Evolutionary conservation across 1,284 basidiomycete genomes (phyloP), one percentile per base, ranked within the genome.

Genomic region (Cryptococcus maquisensis): DNA sequence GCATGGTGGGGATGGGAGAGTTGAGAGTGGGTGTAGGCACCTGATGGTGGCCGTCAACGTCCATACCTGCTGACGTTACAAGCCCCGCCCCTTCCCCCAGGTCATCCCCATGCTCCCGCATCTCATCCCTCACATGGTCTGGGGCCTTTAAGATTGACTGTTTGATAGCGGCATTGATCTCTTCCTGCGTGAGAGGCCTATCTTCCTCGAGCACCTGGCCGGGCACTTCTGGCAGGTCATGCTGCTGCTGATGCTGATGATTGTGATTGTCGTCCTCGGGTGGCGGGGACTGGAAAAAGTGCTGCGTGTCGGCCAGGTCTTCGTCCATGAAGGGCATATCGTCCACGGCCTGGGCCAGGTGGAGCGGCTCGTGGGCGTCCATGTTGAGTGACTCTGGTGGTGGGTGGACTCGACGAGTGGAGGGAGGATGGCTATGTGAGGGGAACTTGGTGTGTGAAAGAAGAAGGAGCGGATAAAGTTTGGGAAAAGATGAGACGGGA

Each of bases 151-250:
- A 52, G 6, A 63, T 42, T 3, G 64, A 62, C n/a, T 57, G 55
- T 38, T 60, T 55, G 48, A 66, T 66, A 1, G 61, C 64, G 8
- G 57, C 60, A 50, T 58, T 51, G 21, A 61, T 58, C 32, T 58
- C 60, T n/a, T 58, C 55, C 23, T 57, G 60, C 2, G 56, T 58
- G 2, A 55, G 59, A 7, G 18, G 40, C 16, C 16, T 37, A 39
- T 45, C 26, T 4, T 46, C 44, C 10, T 44, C 36, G 35, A 32
- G 28, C 24, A 44, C 36, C 24, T 21, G 12, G 15, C 47, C 9
- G 49, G 47, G 20, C 28, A 28, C 18, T 32, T 16, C 26, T 38
- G 39, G 24, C 35, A 39, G 38, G 15, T 32, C 41, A 9, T 21
- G 15, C 24, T 20, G 20, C 26, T 21, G 32, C 26, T 44, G 23